Evolutionary conservation across 2,329 filamentous ascomycete genomes (phyloP), one percentile per base, ranked within the genome.

Genomic region (Aspergillus viridinutans): DNA sequence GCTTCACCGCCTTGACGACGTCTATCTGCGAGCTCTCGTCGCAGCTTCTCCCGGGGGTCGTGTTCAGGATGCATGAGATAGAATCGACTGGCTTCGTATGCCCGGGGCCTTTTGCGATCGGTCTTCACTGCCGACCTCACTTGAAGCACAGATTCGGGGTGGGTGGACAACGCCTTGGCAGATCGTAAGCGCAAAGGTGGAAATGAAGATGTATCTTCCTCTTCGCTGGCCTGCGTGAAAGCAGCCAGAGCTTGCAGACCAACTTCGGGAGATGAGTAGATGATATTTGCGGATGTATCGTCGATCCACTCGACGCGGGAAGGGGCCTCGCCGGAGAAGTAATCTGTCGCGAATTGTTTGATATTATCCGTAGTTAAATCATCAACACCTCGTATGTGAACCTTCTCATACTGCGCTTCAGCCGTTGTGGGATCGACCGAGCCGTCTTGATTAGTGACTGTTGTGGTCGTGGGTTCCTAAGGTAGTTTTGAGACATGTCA

Each of bases 41-140:
- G 82, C 60, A 86, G 79, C 53, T 85, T 83, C 75, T 90, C 91
- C 64, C 87, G 86, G 2, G 89, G 91, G 67, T 96, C 92, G 69
- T 92, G 86, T 65, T 96, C 90, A 1, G 93, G 93, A 66, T 97
- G 90, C 67, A 94, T 83, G 38, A 97, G 85, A 71, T 99, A 99
- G 77, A 95, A 97, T 12, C 90, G 84, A 74, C 93, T 97, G 59
- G 89, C 83, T 52, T 88, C 83, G 10, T 90, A 85, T 1, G 94
- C 93, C 43, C 90, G 88, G 47, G 80, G 83, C 66, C 86, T 83
- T 75, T 99, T 99, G 70, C 82, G 88, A 75, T 99, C 94, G 23
- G 85, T 81, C 26, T 82, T 79, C 5, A 92, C 83, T 0, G 92
- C 88, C 59, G 90, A 82, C 50, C 94, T 86, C 45, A 97, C 80